A percentile compares a stretch with the other conserved stretches of the same genome.
phyloP scores from a whole-genome alignment of 805 yeast species.

The Lachancea sp. region DNA sequence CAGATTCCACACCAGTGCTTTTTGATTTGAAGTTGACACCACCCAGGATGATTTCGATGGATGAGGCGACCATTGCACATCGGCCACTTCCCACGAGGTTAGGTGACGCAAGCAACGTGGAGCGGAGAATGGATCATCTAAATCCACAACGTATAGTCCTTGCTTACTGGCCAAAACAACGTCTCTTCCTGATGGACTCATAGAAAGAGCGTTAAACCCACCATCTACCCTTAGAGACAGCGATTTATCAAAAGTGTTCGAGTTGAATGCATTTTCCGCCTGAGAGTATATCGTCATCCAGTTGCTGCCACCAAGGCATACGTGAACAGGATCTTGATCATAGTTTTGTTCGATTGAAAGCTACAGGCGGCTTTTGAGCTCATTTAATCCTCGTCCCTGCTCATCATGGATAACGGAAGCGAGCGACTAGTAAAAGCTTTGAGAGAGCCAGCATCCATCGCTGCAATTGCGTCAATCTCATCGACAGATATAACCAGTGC shows the following conservation, averaged over 20 bases:
- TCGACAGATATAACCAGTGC: too few relatives aligned
- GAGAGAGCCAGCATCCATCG: too few relatives aligned
- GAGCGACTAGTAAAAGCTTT: too few relatives aligned
- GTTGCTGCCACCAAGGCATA: not conserved
- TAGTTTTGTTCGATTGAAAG: not conserved
- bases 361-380: not conserved
- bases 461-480: too few relatives aligned
- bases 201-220: constrained; percentile 84
- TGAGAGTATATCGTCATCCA: constrained; percentile 9
- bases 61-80: constrained; percentile 98
- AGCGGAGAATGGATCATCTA: constrained; percentile 91
- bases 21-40: constrained; percentile 89
- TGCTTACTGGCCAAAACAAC: constrained; percentile 78
- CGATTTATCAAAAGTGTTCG: constrained; percentile 72
- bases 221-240: constrained; percentile 84
- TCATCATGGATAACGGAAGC: too few relatives aligned
- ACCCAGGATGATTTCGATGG: constrained; percentile 81
- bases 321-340: not conserved
- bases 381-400: too few relatives aligned
- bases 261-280: constrained; percentile 32
- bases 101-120: constrained; percentile 91
- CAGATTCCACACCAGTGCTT: constrained; percentile 91
- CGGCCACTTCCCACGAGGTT: constrained; percentile 98
- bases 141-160: constrained; percentile 84
- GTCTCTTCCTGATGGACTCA: constrained; percentile 86